Conservation (phyloP, 2,329 filamentous ascomycete species). For the Colletotrichum neosansevieriae region DNA sequence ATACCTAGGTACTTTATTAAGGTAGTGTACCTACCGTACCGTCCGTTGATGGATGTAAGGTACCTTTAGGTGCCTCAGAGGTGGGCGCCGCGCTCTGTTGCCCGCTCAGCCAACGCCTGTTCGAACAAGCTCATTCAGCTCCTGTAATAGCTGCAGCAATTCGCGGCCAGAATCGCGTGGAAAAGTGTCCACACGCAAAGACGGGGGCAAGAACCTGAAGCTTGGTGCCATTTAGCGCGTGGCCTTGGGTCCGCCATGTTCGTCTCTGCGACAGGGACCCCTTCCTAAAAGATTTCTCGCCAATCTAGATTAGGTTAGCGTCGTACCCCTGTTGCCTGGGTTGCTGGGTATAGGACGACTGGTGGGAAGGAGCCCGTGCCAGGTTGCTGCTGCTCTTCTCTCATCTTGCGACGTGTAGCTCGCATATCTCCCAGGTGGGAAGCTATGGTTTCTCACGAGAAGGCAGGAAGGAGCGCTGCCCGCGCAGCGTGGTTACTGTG, state of each 20-base stretch:
- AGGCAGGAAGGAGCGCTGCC: conserved; percentile 19
- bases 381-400: conserved; percentile 16
- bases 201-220: conserved; percentile 27
- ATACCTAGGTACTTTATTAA: too few species aligned
- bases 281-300: conserved; percentile 8
- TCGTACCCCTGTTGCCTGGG: conserved; percentile 29
- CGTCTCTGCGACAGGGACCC: conserved; percentile 31
- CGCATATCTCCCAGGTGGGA: conserved; percentile 11
- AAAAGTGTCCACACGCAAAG: conserved; percentile 2
- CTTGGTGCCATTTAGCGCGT: conserved; percentile 32
- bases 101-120: conserved; percentile 8
- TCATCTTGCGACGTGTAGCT: conserved; percentile 27
- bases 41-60: too few species aligned
- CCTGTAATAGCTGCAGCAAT: conserved; percentile 3
- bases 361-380: conserved; percentile 13
- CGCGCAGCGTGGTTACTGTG: conserved; percentile 26
- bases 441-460: conserved; percentile 21
- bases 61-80: too few species aligned
- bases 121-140: conserved; percentile 1
- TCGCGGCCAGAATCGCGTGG: not conserved
- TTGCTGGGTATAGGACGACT: conserved; percentile 2
- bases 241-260: conserved; percentile 31
- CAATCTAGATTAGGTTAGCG: conserved; percentile 17
- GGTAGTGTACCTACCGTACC: too few species aligned
- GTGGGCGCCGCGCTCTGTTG: not conserved